Evolutionary conservation across 2,329 filamentous ascomycete genomes (phyloP).

Genomic region (Aspergillus versicolor): DNA sequence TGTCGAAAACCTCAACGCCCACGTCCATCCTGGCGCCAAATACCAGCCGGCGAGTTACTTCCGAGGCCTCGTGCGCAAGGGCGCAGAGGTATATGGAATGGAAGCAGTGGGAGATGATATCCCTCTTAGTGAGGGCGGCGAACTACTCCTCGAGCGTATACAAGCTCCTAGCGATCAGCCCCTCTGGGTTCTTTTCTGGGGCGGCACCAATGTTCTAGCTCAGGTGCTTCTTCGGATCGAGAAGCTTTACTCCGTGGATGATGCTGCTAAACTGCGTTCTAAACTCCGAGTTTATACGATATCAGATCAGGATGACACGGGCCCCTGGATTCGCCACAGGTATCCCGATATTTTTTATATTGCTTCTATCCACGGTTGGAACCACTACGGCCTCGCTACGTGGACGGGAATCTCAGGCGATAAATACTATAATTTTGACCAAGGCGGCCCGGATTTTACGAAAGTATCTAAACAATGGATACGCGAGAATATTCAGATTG

Average conservation of each 20-base stretch:
- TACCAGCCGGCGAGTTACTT: constrained; percentile 43
- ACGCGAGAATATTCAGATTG: constrained; percentile 54
- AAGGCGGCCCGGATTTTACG: constrained; percentile 49
- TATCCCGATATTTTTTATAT: constrained; percentile 60
- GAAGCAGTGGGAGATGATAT: constrained; percentile 32
- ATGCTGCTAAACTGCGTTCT: constrained; percentile 27
- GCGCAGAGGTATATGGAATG: constrained; percentile 32
- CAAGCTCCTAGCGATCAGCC: constrained; percentile 36
- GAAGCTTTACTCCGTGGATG: constrained; percentile 17
- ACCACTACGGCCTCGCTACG: constrained; percentile 53
- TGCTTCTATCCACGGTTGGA: constrained; percentile 55
- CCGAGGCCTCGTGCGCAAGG: constrained; percentile 26
- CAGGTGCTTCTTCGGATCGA: constrained; percentile 45
- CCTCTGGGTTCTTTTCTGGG: constrained; percentile 56
- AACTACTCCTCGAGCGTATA: constrained; percentile 47
- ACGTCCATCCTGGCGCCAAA: constrained; percentile 45
- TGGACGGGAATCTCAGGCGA: constrained; percentile 59
- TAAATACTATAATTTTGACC: constrained; percentile 46
- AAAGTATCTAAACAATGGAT: constrained; percentile 54
- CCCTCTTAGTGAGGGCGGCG: constrained; percentile 43
- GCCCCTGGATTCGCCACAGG: constrained; percentile 54
- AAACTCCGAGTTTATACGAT: constrained; percentile 56
- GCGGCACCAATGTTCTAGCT: constrained; percentile 54
- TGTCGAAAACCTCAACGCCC: constrained; percentile 50
- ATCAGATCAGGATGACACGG: constrained; percentile 59